Evolutionary conservation across 192 early-diverging fungal species (phyloP), one percentile per base, ranked within the genome.

Genomic region (Coemansia sp.): DNA sequence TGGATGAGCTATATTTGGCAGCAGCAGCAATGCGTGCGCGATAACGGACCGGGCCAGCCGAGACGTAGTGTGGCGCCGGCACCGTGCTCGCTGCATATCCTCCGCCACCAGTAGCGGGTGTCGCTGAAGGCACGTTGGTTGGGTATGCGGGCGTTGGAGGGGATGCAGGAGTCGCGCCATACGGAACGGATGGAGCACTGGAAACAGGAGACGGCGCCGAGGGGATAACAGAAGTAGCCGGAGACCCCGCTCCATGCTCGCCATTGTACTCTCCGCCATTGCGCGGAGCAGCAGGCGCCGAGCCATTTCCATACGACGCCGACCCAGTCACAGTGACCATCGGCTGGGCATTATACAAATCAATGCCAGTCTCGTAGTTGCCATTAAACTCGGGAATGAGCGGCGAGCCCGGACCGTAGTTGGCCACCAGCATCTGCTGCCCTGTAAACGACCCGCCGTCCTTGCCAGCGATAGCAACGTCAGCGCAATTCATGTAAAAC

Each of bases 401-500:
- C 10, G 86, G 86, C n/a, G 73, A 70, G 2, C 56, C 60, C 15
- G 77, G 79, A 6, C 85, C 85, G 59, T 86, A 86, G 78, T 87
- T 87, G 32, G 86, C 83, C 15, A 81, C 72, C 10, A 86, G 58
- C 49, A 86, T 77, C 14, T 79, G 70, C 0, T 79, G 80, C 10
- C 83, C 86, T 22, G 71, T 54, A 68, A 53, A 57, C 27, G 62
- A 61, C 27, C 38, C 37, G 14, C 40, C 40, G 27, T 39, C 24
- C 17, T 39, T 71, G 47, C 42, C 59, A 27, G 41, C 71, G 60
- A 89, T 86, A 24, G 78, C 74, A 22, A 89, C 63, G 37, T 89
- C 88, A 31, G 85, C 85, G 60, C 89, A 89, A 69, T 83, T 86
- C 79, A 86, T 86, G 73, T 91, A 91, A 37, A 86, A 81, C 64